A percentile compares a stretch with the other conserved stretches of the same genome.
These are phyloP conservation scores for Boletus insuetus DNA, from an alignment of 768 basidiomycete genomes.

Conservation along the genomic window DNA sequence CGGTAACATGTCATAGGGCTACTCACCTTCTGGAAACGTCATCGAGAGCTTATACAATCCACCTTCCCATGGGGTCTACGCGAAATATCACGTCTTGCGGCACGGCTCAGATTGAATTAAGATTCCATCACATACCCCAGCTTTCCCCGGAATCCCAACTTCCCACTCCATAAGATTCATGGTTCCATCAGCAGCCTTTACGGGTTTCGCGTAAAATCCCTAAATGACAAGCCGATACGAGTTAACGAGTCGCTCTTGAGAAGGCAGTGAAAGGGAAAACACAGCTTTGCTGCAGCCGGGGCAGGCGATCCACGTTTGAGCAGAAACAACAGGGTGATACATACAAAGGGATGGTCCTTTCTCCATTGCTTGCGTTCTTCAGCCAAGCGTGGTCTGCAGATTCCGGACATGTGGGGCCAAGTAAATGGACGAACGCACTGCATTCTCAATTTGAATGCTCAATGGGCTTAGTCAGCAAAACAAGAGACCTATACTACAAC, in stretches of 20 bases:
- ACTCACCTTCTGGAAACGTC: constrained; percentile 92
- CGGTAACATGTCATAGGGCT: background rate
- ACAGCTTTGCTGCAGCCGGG: background rate
- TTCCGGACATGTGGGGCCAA: constrained; percentile 63
- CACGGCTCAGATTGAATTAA: constrained; percentile 5
- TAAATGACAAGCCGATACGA: constrained; percentile 31
- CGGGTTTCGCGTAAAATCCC: constrained; percentile 97
- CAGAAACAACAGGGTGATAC: constrained; percentile 31
- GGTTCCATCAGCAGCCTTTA: constrained; percentile 86
- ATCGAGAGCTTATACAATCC: constrained; percentile 93
- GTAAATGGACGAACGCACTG: background rate
- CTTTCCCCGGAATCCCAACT: constrained; percentile 95
- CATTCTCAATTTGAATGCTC: background rate
- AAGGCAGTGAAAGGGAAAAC: background rate
- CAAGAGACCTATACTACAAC: background rate
- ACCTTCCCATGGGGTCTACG: constrained; percentile 93
- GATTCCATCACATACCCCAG: constrained; percentile 55
- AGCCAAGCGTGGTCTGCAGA: constrained; percentile 87
- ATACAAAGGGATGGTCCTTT: constrained; percentile 97
- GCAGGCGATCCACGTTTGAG: constrained; percentile 1
- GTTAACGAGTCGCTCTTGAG: constrained; percentile 3
- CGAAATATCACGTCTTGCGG: constrained; percentile 10
- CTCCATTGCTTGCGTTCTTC: constrained; percentile 99
- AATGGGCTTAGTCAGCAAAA: constrained; percentile 20
- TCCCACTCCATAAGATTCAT: constrained; percentile 99